Evolutionary conservation across 1,284 basidiomycete species (phyloP).

Genomic region (Spongispora temasekensis): DNA sequence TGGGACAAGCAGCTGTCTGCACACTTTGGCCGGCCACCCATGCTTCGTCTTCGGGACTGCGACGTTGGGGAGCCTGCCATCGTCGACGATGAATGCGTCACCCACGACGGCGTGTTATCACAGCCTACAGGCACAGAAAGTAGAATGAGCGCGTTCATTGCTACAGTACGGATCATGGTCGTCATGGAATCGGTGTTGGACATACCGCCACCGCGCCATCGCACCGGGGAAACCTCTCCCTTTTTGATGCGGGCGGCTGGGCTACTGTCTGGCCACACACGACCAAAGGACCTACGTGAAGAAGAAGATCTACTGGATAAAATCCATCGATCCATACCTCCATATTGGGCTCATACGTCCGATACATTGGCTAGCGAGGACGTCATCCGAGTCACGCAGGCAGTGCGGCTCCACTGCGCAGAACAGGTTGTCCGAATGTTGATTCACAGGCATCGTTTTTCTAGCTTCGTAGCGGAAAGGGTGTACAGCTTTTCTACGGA

Average conservation of each 20-base stretch:
- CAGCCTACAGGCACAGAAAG: slow-evolving; percentile 73
- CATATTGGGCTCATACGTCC: slow-evolving; percentile 76
- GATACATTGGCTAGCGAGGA: slow-evolving; percentile 85
- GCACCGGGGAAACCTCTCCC: slow-evolving; percentile 51
- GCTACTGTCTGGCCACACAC: slow-evolving; percentile 53
- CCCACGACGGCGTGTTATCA: slow-evolving; percentile 64
- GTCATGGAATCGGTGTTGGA: slow-evolving; percentile 81
- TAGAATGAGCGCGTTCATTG: slow-evolving; percentile 79
- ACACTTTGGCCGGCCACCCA: slow-evolving; percentile 84
- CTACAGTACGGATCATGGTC: slow-evolving; percentile 73
- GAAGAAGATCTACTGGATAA: slow-evolving; percentile 83
- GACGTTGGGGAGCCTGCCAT: slow-evolving; percentile 81
- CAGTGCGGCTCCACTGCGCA: slow-evolving; percentile 79
- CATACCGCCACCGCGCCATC: slow-evolving; percentile 63
- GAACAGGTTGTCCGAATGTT: slow-evolving; percentile 84
- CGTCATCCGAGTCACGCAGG: slow-evolving; percentile 85
- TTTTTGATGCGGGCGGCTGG: slow-evolving; percentile 63
- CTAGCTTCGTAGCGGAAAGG: slow-evolving; percentile 68
- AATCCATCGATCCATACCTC: slow-evolving; percentile 67
- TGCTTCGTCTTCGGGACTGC: slow-evolving; percentile 83
- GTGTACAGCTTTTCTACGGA: slow-evolving; percentile 47
- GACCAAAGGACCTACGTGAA: slow-evolving; percentile 68
- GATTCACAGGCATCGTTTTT: slow-evolving; percentile 75
- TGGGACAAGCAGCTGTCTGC: slow-evolving; percentile 90
- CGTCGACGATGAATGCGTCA: slow-evolving; percentile 88